Percentiles rank a stretch among this genome's conserved stretches.
These are phyloP conservation scores for Penicillium frequentans DNA, from an alignment of 2,329 filamentous ascomycete species.

Conservation along the genomic window DNA sequence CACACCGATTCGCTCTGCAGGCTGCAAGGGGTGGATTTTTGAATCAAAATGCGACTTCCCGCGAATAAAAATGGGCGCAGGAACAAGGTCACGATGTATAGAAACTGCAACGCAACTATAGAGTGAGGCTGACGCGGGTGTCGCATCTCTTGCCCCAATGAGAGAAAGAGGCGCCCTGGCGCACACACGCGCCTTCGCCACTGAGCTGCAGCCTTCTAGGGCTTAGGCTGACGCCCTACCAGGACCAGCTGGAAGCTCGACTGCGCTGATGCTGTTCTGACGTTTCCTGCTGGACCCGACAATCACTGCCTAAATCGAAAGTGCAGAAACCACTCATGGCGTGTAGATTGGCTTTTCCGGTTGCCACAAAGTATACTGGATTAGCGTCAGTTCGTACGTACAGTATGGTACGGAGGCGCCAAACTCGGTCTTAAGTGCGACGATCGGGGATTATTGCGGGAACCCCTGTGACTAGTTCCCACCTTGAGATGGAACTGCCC, in stretches of 20 bases:
- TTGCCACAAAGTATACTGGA: neutral
- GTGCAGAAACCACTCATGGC: constrained; percentile 3
- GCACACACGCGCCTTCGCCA: constrained; percentile 13
- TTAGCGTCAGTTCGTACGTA: neutral
- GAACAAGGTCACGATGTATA: neutral
- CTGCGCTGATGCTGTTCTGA: neutral
- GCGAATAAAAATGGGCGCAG: constrained; percentile 9
- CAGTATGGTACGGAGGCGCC: neutral
- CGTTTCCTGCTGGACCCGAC: neutral
- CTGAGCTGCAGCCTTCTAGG: constrained; percentile 33
- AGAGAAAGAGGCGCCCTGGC: constrained; percentile 1
- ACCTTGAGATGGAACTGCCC: constrained; percentile 1
- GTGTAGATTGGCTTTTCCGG: neutral
- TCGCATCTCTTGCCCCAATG: neutral
- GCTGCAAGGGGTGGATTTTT: constrained; percentile 16
- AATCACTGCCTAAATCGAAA: constrained; percentile 10
- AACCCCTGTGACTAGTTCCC: constrained; percentile 12
- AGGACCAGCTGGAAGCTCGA: neutral
- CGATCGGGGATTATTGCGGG: constrained; percentile 10
- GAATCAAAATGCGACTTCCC: constrained; percentile 5
- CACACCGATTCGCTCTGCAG: constrained; percentile 10
- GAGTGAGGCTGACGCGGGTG: constrained; percentile 2
- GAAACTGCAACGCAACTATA: neutral
- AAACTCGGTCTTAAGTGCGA: constrained; percentile 8
- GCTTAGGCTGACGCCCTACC: constrained; percentile 34